Conservation (phyloP, 768 basidiomycete species). For the Myochromella boudieri region DNA sequence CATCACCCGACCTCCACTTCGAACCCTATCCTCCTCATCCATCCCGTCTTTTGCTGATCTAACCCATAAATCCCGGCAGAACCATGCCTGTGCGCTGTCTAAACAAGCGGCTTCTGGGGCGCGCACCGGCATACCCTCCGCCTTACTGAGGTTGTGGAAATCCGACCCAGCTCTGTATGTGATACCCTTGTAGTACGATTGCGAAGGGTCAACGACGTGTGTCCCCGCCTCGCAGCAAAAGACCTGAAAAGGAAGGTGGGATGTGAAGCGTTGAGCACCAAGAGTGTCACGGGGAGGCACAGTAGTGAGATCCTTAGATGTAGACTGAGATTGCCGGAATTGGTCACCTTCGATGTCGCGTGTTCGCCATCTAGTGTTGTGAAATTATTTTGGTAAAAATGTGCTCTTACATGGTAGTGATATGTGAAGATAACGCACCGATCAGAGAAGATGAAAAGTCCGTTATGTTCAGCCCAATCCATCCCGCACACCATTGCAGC, state of each 20-base stretch:
- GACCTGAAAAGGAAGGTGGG: conserved; percentile 96
- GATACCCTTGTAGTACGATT: conserved; percentile 93
- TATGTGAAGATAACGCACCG: conserved; percentile 49
- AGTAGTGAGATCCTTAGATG: conserved; percentile 83
- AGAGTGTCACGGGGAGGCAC: conserved; percentile 89
- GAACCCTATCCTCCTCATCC: conserved; percentile 49
- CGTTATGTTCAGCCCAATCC: conserved; percentile 99
- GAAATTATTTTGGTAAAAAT: conserved; percentile 1
- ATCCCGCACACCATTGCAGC: conserved; percentile 99
- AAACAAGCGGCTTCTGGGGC: conserved; percentile 84
- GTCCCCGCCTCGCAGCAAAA: conserved; percentile 99
- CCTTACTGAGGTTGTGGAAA: conserved; percentile 75
- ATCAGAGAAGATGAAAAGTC: conserved; percentile 97
- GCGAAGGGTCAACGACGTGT: conserved; percentile 93
- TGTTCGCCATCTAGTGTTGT: conserved; percentile 78
- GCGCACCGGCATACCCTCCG: conserved; percentile 55
- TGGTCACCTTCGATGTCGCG: conserved; percentile 98
- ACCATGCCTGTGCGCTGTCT: conserved; percentile 97
- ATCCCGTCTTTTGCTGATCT: conserved; percentile 77
- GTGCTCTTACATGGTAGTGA: too few relatives aligned
- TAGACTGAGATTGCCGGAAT: conserved; percentile 95
- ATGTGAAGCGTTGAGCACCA: conserved; percentile 80
- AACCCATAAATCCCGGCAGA: conserved; percentile 98
- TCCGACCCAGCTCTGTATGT: conserved; percentile 79
- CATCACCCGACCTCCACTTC: conserved; percentile 26